phyloP scores from a whole-genome alignment of 495 filamentous ascomycete genomes.

The Aspergillus conjunctus region DNA sequence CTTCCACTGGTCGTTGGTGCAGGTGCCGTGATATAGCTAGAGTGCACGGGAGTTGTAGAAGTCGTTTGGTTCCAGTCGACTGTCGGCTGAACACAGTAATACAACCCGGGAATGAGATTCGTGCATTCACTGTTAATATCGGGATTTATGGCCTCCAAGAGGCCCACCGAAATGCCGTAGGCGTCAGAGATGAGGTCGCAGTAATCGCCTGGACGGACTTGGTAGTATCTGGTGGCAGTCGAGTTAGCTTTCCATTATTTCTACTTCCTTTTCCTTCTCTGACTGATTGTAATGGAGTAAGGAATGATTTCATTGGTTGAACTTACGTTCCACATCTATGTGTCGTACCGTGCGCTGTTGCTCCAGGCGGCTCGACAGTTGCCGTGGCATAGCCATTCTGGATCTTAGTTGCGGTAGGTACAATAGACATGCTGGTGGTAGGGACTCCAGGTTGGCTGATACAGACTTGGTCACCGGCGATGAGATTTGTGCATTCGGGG shows the following conservation, averaged over 20 bases:
- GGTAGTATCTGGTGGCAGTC: conserved; percentile 5
- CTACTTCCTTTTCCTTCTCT: too few species aligned
- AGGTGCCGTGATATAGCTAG: conserved; percentile 9
- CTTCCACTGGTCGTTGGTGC: conserved; percentile 15
- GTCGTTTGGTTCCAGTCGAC: conserved; percentile 16
- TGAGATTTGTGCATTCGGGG: conserved; percentile 18
- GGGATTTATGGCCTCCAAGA: conserved; percentile 20
- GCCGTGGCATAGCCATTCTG: conserved; percentile 10
- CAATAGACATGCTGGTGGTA: not conserved
- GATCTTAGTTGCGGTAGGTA: not conserved
- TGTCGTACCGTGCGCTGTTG: conserved; percentile 10
- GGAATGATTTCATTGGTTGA: too few species aligned
- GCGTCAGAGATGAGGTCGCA: conserved; percentile 13
- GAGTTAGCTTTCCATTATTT: not conserved
- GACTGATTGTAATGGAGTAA: too few species aligned
- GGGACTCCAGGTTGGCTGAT: not conserved
- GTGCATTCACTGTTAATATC: conserved; percentile 17
- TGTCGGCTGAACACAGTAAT: conserved; percentile 15
- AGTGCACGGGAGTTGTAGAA: not conserved
- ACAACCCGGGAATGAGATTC: conserved; percentile 17
- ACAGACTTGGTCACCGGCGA: conserved; percentile 16
- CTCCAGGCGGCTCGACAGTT: conserved; percentile 5
- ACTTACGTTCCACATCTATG: conserved; percentile 5
- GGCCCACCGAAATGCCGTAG: conserved; percentile 9
- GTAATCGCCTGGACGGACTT: conserved; percentile 13